A percentile compares a stretch with the other conserved stretches of the same genome.
phyloP scores from a whole-genome alignment of 2,329 filamentous ascomycete species.

The Colletotrichum orbiculare region DNA sequence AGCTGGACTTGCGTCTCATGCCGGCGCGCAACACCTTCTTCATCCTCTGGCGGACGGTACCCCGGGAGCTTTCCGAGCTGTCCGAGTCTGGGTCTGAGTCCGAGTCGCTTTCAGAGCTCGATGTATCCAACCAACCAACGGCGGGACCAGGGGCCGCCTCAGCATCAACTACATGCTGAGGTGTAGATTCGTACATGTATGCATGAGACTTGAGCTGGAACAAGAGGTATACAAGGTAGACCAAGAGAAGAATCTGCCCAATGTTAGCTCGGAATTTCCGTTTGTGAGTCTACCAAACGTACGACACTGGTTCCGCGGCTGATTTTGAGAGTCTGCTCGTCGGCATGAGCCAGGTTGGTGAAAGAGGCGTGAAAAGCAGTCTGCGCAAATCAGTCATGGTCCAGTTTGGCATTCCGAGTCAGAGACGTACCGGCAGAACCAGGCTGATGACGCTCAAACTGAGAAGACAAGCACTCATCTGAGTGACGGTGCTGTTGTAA shows the following conservation, averaged over 20 bases:
- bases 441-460: slow-evolving; percentile 92
- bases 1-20: slow-evolving; percentile 81
- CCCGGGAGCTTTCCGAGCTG: slow-evolving; percentile 62
- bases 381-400: slow-evolving; percentile 46
- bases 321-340: slow-evolving; percentile 80
- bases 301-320: slow-evolving; percentile 91
- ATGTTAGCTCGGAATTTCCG: slow-evolving; percentile 11
- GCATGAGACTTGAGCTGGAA: slow-evolving; percentile 94
- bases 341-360: slow-evolving; percentile 68
- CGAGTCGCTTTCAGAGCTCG: slow-evolving; percentile 65
- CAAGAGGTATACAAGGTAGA: slow-evolving; percentile 85
- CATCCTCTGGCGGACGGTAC: slow-evolving; percentile 79
- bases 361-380: slow-evolving; percentile 96
- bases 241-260: slow-evolving; percentile 76
- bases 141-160: slow-evolving; percentile 88
- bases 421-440: slow-evolving; percentile 74
- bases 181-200: slow-evolving; percentile 92
- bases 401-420: no score
- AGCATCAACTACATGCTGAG: slow-evolving; percentile 92
- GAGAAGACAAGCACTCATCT: slow-evolving; percentile 94
- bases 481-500: slow-evolving; percentile 94
- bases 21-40: slow-evolving; percentile 79
- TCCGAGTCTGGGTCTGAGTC: slow-evolving; percentile 78
- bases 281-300: slow-evolving; percentile 46
- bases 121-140: slow-evolving; percentile 83